Evolutionary conservation across 345 rosid genomes (phyloP).

Genomic region (Citrus australasica): DNA sequence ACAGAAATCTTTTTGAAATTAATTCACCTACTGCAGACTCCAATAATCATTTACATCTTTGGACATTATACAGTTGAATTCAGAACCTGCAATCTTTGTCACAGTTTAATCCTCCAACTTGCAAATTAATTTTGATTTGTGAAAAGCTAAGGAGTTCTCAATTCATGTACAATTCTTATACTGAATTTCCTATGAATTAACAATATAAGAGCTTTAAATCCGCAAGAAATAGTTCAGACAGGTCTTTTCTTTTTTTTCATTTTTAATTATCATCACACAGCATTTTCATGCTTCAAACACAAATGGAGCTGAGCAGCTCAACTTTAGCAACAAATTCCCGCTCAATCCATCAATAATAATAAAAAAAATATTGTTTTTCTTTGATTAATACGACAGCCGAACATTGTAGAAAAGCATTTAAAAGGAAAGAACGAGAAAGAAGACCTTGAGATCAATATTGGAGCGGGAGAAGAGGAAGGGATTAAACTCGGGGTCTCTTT

Average conservation of each 20-base stretch:
- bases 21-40: not conserved
- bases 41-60: not conserved
- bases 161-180: not conserved
- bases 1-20: not conserved
- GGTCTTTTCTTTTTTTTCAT: not conserved
- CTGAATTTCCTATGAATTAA: not conserved
- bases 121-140: not conserved
- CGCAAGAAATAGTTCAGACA: not conserved
- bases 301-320: not conserved
- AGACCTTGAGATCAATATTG: conserved; percentile 83
- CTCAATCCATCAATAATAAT: not conserved
- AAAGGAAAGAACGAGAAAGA: not conserved
- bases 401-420: not conserved
- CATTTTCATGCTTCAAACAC: not conserved
- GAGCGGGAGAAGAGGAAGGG: conserved; percentile 54
- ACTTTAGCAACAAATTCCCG: not conserved
- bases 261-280: not conserved
- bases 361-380: not conserved
- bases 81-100: not conserved
- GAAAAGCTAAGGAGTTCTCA: not conserved
- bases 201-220: not conserved
- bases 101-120: not conserved
- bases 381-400: too few relatives aligned
- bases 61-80: not conserved
- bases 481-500: conserved; percentile 62